Evolutionary conservation across 805 yeast genomes (phyloP).

Genomic region (Candida silvicultrix): DNA sequence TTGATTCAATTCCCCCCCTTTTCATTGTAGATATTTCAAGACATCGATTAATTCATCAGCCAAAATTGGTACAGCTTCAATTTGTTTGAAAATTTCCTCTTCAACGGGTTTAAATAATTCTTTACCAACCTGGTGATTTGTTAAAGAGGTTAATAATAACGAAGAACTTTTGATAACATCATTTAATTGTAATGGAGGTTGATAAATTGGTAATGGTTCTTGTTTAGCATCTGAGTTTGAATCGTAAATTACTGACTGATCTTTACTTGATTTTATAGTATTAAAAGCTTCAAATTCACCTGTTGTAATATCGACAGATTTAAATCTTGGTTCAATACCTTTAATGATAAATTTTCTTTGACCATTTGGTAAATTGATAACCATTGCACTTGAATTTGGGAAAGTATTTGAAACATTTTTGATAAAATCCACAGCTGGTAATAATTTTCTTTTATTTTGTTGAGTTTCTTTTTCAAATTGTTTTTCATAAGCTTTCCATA

Average conservation of each 20-base stretch:
- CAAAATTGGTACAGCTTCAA: slow-evolving; percentile 29
- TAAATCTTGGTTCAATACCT: slow-evolving; percentile 84
- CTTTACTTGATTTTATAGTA: slow-evolving; percentile 5
- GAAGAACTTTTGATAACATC: slow-evolving; percentile 35
- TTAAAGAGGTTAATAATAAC: slow-evolving; percentile 29
- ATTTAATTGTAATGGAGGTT: slow-evolving; percentile 27
- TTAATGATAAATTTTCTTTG: slow-evolving; percentile 82
- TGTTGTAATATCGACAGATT: slow-evolving; percentile 40
- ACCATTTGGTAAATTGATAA: slow-evolving; percentile 58
- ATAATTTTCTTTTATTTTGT: slow-evolving; percentile 49
- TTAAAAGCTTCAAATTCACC: slow-evolving; percentile 37
- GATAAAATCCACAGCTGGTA: slow-evolving; percentile 96
- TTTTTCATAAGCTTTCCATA: slow-evolving; percentile 92
- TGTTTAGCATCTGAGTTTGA: slow-evolving; percentile 8
- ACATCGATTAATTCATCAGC: slow-evolving; percentile 21
- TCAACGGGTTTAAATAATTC: slow-evolving; percentile 26
- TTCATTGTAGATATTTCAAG: slow-evolving; percentile 13
- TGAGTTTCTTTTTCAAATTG: slow-evolving; percentile 63
- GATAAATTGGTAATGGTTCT: slow-evolving; percentile 12
- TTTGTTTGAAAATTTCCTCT: slow-evolving; percentile 25
- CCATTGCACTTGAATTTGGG: slow-evolving; percentile 88
- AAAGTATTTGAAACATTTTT: slow-evolving; percentile 90
- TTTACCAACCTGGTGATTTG: slow-evolving; percentile 25
- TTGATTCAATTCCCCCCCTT: no score
- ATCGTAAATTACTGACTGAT: slow-evolving; percentile 1